phyloP scores from a whole-genome alignment of 768 basidiomycete species.

The Trametes sanguinea region DNA sequence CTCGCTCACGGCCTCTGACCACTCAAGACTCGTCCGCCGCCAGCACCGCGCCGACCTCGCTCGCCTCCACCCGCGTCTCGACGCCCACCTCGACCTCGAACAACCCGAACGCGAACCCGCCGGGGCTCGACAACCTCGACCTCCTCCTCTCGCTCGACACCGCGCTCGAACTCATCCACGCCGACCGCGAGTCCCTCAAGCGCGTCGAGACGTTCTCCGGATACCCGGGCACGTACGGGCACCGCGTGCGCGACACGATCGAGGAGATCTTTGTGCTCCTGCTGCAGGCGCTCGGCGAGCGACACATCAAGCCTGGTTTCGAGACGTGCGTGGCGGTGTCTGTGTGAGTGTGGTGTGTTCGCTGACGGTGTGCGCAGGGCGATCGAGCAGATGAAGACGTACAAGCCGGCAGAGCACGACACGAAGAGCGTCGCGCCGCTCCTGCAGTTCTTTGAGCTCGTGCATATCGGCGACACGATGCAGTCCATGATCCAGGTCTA shows the following conservation, averaged over 20 bases:
- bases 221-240: slow-evolving; percentile 87
- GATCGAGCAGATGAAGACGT: slow-evolving; percentile 84
- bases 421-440: slow-evolving; percentile 87
- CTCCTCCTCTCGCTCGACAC: slow-evolving; percentile 89
- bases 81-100: slow-evolving; percentile 18
- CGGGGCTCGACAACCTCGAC: slow-evolving; percentile 62
- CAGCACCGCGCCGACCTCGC: slow-evolving; percentile 14
- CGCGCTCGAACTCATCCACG: slow-evolving; percentile 90
- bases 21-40: not conserved
- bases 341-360: not conserved
- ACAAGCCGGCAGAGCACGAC: slow-evolving; percentile 85
- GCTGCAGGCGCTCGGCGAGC: slow-evolving; percentile 72
- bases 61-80: slow-evolving; percentile 20
- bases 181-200: slow-evolving; percentile 88
- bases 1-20: slow-evolving; percentile 13
- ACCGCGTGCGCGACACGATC: slow-evolving; percentile 86
- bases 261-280: slow-evolving; percentile 92
- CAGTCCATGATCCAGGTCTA: slow-evolving; percentile 98
- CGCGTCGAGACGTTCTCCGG: slow-evolving; percentile 86
- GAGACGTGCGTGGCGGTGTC: slow-evolving; percentile 31
- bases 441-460: slow-evolving; percentile 95
- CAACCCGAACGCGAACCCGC: slow-evolving; percentile 11
- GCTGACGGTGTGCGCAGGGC: slow-evolving; percentile 54
- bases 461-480: slow-evolving; percentile 96
- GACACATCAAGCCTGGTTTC: slow-evolving; percentile 84